Evolutionary conservation across 495 filamentous ascomycete species (phyloP).

Genomic region (Peziza echinospora): DNA sequence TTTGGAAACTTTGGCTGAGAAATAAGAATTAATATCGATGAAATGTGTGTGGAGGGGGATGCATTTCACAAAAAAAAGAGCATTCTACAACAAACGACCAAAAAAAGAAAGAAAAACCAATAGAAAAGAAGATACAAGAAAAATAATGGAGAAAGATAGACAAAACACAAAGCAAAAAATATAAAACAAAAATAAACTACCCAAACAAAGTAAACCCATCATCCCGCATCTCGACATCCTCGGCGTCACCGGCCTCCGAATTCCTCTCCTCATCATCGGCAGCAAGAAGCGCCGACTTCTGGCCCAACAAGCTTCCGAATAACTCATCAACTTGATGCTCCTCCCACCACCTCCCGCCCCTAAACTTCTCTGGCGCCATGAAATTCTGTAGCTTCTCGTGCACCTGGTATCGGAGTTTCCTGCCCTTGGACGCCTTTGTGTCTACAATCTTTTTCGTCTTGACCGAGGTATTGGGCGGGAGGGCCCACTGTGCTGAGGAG

Average conservation of each 20-base stretch:
- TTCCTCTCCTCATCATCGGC: neutral
- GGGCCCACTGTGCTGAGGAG: conserved; percentile 21
- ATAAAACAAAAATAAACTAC: too few species aligned
- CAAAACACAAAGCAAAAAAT: too few species aligned
- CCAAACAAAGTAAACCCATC: neutral
- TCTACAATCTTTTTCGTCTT: conserved; percentile 69
- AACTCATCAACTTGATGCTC: conserved; percentile 59
- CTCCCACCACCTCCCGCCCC: conserved; percentile 41
- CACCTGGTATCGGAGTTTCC: conserved; percentile 79
- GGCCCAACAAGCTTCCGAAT: conserved; percentile 72
- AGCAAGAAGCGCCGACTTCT: too few species aligned
- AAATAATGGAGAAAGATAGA: too few species aligned
- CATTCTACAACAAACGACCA: too few species aligned
- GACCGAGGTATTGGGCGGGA: conserved; percentile 52
- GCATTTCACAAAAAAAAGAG: too few species aligned
- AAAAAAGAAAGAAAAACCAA: too few species aligned
- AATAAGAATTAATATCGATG: too few species aligned
- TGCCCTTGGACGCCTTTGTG: conserved; percentile 82
- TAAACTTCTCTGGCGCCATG: conserved; percentile 68
- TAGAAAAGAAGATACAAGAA: too few species aligned
- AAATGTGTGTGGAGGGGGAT: too few species aligned
- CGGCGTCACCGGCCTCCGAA: neutral
- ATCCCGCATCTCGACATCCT: neutral
- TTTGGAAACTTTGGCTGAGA: too few species aligned
- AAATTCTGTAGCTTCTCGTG: conserved; percentile 97